Conservation (phyloP, 208 protist species). For the Leishmania lainsoni region DNA sequence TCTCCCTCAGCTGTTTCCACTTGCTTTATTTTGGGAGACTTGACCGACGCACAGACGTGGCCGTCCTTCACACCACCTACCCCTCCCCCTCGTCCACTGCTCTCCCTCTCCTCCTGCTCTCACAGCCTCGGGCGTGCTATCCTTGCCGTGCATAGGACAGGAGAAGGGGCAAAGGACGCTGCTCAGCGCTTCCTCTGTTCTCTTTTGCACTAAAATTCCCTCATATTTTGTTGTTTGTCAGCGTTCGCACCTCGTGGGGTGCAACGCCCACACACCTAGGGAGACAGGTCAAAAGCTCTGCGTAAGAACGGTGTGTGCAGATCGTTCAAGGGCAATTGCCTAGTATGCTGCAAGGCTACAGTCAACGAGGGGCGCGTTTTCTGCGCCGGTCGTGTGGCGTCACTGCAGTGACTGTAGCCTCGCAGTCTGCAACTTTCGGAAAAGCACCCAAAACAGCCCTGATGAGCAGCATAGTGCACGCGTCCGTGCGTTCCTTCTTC, state of each 20-base stretch:
- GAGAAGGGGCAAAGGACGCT: neutral
- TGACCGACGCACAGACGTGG: neutral
- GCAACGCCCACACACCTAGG: neutral
- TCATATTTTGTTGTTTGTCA: neutral
- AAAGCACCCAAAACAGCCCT: neutral
- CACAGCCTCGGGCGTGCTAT: neutral
- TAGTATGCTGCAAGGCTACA: slow-evolving; percentile 1
- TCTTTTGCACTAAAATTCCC: neutral
- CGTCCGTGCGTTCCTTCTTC: slow-evolving; percentile 4
- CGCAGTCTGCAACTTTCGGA: neutral
- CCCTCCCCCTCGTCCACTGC: neutral
- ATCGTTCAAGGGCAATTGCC: neutral
- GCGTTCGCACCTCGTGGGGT: neutral
- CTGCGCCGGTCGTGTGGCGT: neutral
- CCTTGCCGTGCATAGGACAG: neutral
- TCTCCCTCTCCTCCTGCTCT: neutral
- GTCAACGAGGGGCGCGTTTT: neutral
- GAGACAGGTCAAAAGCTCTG: neutral
- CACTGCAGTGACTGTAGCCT: neutral
- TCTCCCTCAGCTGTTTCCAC: neutral
- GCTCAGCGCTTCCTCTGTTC: neutral
- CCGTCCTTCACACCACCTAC: neutral
- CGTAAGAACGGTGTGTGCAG: neutral
- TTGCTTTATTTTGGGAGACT: neutral
- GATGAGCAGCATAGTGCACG: neutral